Conservation (phyloP, 441 rosid species). For the Adansonia grandidieri region DNA sequence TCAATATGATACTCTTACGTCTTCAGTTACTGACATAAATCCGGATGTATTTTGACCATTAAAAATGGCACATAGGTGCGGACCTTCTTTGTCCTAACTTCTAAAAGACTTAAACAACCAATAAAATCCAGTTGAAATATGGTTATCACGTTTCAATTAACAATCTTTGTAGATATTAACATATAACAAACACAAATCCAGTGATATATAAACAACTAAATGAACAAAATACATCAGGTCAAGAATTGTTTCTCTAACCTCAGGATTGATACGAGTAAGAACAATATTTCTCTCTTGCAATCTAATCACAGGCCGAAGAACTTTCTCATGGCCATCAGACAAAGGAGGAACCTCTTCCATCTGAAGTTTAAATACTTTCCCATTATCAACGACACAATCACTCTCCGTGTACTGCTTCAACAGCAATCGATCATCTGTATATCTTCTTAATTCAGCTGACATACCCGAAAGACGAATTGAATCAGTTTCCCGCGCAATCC, state of each 20-base stretch:
- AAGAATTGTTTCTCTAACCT: conserved; percentile 51
- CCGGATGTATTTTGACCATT: neutral
- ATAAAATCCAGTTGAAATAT: neutral
- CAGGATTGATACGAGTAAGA: conserved; percentile 91
- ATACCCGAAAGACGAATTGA: conserved; percentile 67
- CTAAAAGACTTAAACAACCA: neutral
- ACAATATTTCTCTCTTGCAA: conserved; percentile 73
- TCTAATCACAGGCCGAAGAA: conserved; percentile 86
- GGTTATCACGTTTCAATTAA: neutral
- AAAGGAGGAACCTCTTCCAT: conserved; percentile 73
- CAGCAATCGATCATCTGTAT: conserved; percentile 69
- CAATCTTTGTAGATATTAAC: neutral
- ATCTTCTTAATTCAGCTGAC: conserved; percentile 79
- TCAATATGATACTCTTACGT: neutral
- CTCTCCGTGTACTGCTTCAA: conserved; percentile 85
- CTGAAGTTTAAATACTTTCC: conserved; percentile 73
- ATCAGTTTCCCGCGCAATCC: conserved; percentile 86
- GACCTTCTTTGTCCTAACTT: conserved; percentile 7
- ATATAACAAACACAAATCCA: neutral
- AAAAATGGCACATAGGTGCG: neutral
- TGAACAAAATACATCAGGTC: conserved; percentile 17
- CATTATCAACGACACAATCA: conserved; percentile 72
- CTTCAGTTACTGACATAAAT: neutral
- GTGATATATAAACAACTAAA: neutral
- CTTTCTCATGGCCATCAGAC: conserved; percentile 66